Conservation (phyloP, 495 filamentous ascomycete genomes). For the Penicillium ucsense region DNA sequence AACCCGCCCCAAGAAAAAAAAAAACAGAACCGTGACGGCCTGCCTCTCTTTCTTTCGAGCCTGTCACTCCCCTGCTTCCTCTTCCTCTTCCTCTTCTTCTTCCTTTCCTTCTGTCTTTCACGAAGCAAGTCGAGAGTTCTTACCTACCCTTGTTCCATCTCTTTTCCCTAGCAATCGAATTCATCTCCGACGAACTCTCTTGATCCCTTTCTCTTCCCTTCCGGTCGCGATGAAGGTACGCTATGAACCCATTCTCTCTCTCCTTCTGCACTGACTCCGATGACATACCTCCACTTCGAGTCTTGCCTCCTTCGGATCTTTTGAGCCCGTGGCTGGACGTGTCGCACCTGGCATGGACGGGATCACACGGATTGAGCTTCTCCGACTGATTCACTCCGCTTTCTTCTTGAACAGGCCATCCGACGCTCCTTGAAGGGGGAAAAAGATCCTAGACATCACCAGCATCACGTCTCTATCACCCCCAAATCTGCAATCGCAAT, state of each 20-base stretch:
- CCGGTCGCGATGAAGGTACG: constrained; percentile 20
- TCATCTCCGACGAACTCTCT: no score
- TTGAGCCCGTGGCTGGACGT: neutral
- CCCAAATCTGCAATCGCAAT: constrained; percentile 94
- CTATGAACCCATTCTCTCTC: neutral
- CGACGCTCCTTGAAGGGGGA: constrained; percentile 82
- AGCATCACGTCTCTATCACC: constrained; percentile 75
- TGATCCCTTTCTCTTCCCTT: neutral
- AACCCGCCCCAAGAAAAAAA: neutral
- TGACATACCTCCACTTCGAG: no score
- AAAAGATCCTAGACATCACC: constrained; percentile 63
- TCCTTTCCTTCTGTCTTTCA: neutral
- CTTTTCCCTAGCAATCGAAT: neutral
- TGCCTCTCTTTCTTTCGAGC: neutral
- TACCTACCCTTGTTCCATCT: neutral
- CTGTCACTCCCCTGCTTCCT: neutral
- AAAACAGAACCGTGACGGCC: neutral
- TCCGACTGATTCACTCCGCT: constrained; percentile 5
- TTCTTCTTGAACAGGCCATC: constrained; percentile 48
- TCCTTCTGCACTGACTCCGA: neutral
- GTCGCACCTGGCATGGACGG: constrained; percentile 1
- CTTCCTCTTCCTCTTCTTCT: neutral
- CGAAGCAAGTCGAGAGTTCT: neutral
- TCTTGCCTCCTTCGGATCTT: constrained; percentile 2
- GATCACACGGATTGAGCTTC: constrained; percentile 9